Conservation (phyloP, 257 asterid genomes). For the Solanum clarkiae region DNA sequence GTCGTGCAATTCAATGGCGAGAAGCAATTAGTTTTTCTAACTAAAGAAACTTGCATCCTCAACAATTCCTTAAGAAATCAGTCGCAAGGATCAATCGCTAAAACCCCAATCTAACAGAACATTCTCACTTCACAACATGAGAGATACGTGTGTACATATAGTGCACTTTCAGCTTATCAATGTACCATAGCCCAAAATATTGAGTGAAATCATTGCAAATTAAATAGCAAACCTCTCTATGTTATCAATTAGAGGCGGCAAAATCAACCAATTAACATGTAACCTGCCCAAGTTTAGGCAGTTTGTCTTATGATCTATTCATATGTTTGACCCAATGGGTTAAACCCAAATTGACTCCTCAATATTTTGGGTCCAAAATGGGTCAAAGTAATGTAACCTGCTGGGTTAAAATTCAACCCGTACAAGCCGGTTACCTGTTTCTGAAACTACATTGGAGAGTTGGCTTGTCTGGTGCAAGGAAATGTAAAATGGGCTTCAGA, state of each 20-base stretch:
- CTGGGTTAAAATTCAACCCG: neutral
- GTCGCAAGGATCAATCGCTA: neutral
- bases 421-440: neutral
- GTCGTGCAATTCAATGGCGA: neutral
- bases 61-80: neutral
- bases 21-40: neutral
- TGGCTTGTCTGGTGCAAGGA: neutral
- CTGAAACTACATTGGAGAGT: neutral
- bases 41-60: neutral
- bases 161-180: neutral
- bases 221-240: neutral
- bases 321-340: neutral
- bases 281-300: neutral
- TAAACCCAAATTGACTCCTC: neutral
- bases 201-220: neutral
- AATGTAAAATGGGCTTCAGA: neutral
- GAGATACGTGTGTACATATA: neutral
- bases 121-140: neutral
- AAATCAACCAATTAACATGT: no score
- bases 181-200: neutral
- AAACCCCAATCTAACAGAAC: neutral
- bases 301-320: neutral
- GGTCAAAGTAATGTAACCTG: neutral
- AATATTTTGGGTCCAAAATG: neutral
- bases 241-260: no score